Percentiles rank a stretch among this genome's conserved stretches.
phyloP scores from a whole-genome alignment of 768 basidiomycete genomes.

The Mycena vulgaris region DNA sequence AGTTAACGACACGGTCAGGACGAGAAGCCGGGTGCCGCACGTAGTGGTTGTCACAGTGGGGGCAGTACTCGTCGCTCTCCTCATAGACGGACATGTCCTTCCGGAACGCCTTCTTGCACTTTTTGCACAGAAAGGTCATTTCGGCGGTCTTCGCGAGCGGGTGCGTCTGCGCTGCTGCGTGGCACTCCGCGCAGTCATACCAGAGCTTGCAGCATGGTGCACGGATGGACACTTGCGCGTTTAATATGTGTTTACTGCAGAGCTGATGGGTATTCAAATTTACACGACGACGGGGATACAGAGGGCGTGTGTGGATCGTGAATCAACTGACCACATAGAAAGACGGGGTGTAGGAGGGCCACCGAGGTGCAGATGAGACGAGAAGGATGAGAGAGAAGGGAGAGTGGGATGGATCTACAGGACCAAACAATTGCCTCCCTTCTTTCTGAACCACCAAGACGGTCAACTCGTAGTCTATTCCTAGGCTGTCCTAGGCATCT shows the following conservation, averaged over 20 bases:
- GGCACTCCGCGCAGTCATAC: conserved; percentile 98
- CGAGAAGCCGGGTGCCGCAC: conserved; percentile 63
- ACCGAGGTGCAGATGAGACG: not conserved
- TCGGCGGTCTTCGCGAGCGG: conserved; percentile 81
- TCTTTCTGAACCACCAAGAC: too few relatives aligned
- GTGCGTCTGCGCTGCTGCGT: conserved; percentile 88
- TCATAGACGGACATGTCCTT: conserved; percentile 95
- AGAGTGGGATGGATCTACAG: not conserved
- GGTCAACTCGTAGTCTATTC: too few relatives aligned
- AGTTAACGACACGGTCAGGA: not conserved
- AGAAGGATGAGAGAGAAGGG: not conserved
- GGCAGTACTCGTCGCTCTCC: conserved; percentile 98
- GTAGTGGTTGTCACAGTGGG: conserved; percentile 98
- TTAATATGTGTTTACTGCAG: conserved; percentile 93
- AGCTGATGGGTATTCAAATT: conserved; percentile 22
- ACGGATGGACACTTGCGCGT: conserved; percentile 96
- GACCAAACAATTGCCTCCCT: too few relatives aligned
- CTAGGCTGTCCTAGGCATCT: too few relatives aligned
- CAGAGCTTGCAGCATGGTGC: conserved; percentile 98
- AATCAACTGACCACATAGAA: conserved; percentile 34
- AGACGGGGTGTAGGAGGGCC: not conserved
- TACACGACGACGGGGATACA: too few relatives aligned
- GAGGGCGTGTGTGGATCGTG: not conserved
- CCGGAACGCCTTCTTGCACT: conserved; percentile 95
- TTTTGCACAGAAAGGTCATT: conserved; percentile 89